A percentile compares a stretch with the other conserved stretches of the same genome.
Conservation (phyloP, 495 filamentous ascomycete species). For the Aspergillus homomorphus region DNA sequence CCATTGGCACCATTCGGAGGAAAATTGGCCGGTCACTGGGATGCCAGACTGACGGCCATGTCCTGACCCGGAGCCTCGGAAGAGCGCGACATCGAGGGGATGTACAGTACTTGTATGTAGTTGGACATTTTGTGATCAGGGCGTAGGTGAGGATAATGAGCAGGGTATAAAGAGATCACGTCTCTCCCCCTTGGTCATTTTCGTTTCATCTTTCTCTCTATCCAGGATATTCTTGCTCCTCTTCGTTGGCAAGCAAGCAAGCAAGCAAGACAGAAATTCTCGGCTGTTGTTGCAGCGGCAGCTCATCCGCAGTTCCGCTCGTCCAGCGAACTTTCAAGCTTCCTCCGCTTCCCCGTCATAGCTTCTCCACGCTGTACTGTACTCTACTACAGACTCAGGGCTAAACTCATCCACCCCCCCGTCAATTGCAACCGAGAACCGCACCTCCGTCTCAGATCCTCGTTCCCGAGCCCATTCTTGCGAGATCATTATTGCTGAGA, state of each 20-base stretch:
- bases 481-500: constrained; percentile 6
- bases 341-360: constrained; percentile 44
- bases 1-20: background rate
- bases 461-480: constrained; percentile 16
- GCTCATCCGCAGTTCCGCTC: constrained; percentile 35
- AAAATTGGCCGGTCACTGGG: background rate
- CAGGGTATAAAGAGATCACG: no score
- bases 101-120: no score
- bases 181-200: no score
- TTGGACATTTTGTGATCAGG: no score
- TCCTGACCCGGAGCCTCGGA: background rate
- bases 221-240: no score
- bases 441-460: constrained; percentile 30
- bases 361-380: constrained; percentile 27
- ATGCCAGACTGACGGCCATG: background rate
- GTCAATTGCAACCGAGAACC: constrained; percentile 29
- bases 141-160: no score
- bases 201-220: no score
- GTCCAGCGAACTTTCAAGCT: constrained; percentile 35
- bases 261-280: no score
- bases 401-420: constrained; percentile 4
- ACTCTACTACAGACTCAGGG: background rate
- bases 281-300: constrained; percentile 13
- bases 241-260: no score
- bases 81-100: background rate